Evolutionary conservation across 1,284 basidiomycete genomes (phyloP), one percentile per base, ranked within the genome.

Genomic region (Apiotrichum mycotoxinovorans): DNA sequence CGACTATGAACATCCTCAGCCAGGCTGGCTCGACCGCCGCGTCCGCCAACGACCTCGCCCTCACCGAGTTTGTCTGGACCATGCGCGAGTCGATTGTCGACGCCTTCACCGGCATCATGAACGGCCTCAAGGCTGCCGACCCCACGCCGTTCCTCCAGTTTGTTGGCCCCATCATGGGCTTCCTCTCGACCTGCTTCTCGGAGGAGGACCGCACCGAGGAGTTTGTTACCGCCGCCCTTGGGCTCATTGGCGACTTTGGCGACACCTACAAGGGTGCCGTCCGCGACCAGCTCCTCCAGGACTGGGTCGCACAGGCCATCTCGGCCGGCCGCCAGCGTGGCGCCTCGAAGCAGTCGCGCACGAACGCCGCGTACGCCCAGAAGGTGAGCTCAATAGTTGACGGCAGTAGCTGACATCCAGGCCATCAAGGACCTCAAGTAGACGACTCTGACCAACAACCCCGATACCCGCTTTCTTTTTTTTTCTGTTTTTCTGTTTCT

Each of bases 81-180:
- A 83, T 99, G 61, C 86, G 95, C 40, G 95, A 98, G 73, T 91
- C 92, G 44, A 97, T 99, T 64, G 81, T 97, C 41, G 96, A 98
- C 76, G 94, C 95, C 4, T 98, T 97, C 71, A 94, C 91, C 11
- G 94, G 96, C 47, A 89, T 98, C 63, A 86, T 97, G 58, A 88
- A 90, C 46, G 93, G 90, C 9, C 80, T 97, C 72, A 92, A 94
- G 79, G 84, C 85, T 63, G 88, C 87, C 5, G 84, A 87, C 38
- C 20, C 60, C 34, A 57, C 66, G 53, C 60, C 61, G 30, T 82
- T 98, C 56, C 79, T 91, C 33, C 84, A 87, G 15, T 86, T 94
- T 71, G 84, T 88, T 2, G 81, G 82, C 30, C 82, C 81, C 47
- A 90, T 98, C 62, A 82, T 98, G 61, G 85, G 86, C 56, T 86